Evolutionary conservation across 2,329 filamentous ascomycete genomes (phyloP).

Genomic region (Fusarium hainanense): DNA sequence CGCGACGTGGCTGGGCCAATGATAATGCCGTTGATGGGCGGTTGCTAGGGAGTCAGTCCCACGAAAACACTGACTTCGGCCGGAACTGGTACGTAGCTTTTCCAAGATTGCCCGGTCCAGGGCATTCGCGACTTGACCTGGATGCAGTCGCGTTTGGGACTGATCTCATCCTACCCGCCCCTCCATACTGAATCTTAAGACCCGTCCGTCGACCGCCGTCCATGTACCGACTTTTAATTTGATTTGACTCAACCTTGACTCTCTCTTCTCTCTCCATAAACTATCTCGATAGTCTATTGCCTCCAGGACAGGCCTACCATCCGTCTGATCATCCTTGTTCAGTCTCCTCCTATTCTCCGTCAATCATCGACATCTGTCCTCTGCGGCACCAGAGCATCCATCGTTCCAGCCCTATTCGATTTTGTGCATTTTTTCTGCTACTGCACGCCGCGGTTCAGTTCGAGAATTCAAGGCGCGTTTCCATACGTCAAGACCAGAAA

Average conservation of each 20-base stretch:
- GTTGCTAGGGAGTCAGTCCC: conserved; percentile 51
- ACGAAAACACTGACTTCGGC: conserved; percentile 23
- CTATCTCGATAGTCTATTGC: conserved; percentile 24
- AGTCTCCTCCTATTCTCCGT: neutral
- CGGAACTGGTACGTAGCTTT: conserved; percentile 30
- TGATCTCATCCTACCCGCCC: conserved; percentile 40
- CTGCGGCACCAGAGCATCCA: neutral
- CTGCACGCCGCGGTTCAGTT: conserved; percentile 21
- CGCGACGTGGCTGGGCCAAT: conserved; percentile 55
- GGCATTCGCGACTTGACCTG: conserved; percentile 29
- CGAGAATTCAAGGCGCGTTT: conserved; percentile 31
- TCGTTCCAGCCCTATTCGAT: conserved; percentile 6
- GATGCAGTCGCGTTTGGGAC: conserved; percentile 41
- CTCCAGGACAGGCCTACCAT: conserved; percentile 11
- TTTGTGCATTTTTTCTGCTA: conserved; percentile 15
- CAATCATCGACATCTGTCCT: conserved; percentile 8
- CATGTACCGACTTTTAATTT: conserved; percentile 9
- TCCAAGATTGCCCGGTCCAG: conserved; percentile 13
- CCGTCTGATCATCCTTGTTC: conserved; percentile 1
- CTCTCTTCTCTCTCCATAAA: conserved; percentile 28
- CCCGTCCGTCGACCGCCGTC: conserved; percentile 13
- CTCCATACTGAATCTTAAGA: conserved; percentile 41
- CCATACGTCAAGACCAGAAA: conserved; percentile 36
- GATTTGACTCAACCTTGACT: conserved; percentile 14
- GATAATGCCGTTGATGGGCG: conserved; percentile 62